These are phyloP conservation scores for Primulina tabacum DNA, from an alignment of 257 asterid species.

Conservation along the genomic window DNA sequence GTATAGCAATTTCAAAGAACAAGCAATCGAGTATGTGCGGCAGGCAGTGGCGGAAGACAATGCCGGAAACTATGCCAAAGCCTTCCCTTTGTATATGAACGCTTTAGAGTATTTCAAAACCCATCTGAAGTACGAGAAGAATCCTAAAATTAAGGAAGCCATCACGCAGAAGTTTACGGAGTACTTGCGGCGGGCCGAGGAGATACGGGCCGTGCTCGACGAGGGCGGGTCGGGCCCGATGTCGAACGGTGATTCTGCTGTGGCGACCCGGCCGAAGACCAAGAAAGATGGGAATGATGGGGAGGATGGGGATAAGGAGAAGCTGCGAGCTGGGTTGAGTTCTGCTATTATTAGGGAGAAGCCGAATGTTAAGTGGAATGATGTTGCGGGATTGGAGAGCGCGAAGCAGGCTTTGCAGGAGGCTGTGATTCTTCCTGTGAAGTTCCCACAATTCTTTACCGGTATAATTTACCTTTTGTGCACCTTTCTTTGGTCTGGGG, in stretches of 20 bases:
- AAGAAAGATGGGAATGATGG: slow-evolving; percentile 89
- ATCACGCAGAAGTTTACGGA: slow-evolving; percentile 93
- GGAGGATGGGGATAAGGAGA: slow-evolving; percentile 88
- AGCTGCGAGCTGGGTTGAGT: slow-evolving; percentile 81
- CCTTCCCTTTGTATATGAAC: slow-evolving; percentile 90
- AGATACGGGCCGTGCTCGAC: slow-evolving; percentile 84
- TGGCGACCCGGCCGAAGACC: slow-evolving; percentile 73
- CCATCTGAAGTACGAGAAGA: slow-evolving; percentile 94
- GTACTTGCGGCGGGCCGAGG: slow-evolving; percentile 96
- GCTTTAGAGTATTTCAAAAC: slow-evolving; percentile 94
- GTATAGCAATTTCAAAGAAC: slow-evolving; percentile 98
- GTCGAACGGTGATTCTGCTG: slow-evolving; percentile 84
- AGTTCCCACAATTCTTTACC: slow-evolving; percentile 95
- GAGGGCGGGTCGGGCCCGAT: slow-evolving; percentile 86
- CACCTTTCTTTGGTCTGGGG: background rate
- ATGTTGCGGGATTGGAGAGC: slow-evolving; percentile 98
- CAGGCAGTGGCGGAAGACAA: slow-evolving; percentile 95
- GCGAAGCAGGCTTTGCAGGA: slow-evolving; percentile 98
- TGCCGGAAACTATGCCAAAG: slow-evolving; percentile 90
- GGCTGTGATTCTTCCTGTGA: slow-evolving; percentile 95
- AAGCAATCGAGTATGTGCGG: slow-evolving; percentile 89
- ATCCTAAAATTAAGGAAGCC: slow-evolving; percentile 93
- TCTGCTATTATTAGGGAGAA: slow-evolving; percentile 93
- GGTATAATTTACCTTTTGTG: slow-evolving; percentile 38
- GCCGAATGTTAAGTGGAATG: slow-evolving; percentile 96